Evolutionary conservation across 2,329 filamentous ascomycete species (phyloP), one percentile per base, ranked within the genome.

Genomic region (Plectosphaerella sp.): DNA sequence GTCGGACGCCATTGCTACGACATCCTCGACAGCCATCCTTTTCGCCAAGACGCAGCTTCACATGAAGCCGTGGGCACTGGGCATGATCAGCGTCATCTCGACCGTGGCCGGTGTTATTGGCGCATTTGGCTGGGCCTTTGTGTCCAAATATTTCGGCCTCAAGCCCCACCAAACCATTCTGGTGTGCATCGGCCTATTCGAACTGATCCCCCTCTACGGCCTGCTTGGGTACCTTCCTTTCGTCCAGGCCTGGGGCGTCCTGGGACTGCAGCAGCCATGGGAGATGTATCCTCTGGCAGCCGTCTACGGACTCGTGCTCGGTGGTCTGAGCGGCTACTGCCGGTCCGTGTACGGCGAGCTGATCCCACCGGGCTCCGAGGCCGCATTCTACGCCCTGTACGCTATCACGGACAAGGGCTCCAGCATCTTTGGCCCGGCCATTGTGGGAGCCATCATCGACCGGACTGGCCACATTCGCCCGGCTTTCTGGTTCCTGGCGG

Each of bases 371-470:
- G 94, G 94, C 4, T 95, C 88, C 28, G 94, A 99, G 70, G 92
- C 94, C 0, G 92, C 93, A 0, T 99, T 99, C 65, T 99, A 96
- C 66, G 92, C 93, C 0, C 77, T 99, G 2, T 99, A 97, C 65
- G 94, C 94, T 36, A 97, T 97, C 57, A 97, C 94, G 2, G 94
- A 99, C 68, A 99, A 99, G 69, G 92, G 93, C 1, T 94, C 89
- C 20, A 95, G 89, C 64, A 78, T 97, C 2, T 97, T 99, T 68
- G 94, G 94, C 0, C 94, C 94, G 0, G 88, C 91, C 1, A 93
- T 99, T 64, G 94, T 99, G 1, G 94, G 92, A 1, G 84, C 86
- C 12, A 96, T 99, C 58, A 96, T 94, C 12, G 92, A 97, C 69
- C 82, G 76, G 48, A 87, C 87, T 25, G 89, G 89, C 5, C 86